phyloP scores from a whole-genome alignment of 768 basidiomycete species.

The Dentipellis sp. region DNA sequence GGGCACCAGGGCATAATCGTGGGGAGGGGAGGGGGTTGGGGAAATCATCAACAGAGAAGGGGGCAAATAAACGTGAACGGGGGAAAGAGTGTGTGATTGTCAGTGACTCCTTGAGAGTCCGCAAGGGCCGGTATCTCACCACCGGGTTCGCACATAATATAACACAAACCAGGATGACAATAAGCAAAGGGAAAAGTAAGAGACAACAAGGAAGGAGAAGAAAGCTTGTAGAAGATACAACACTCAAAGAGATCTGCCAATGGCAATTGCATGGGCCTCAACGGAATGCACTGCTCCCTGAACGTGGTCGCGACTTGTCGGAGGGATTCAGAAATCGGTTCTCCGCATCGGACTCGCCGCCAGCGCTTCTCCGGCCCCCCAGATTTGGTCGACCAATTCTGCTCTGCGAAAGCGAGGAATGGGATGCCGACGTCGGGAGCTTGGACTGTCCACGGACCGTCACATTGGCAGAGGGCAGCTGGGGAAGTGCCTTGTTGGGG shows the following conservation, averaged over 20 bases:
- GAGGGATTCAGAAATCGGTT: constrained; percentile 9
- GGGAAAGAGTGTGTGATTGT: not conserved
- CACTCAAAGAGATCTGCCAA: not conserved
- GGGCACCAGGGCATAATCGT: not conserved
- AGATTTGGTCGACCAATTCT: constrained; percentile 21
- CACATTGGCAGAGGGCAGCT: constrained; percentile 17
- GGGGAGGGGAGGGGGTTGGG: not conserved
- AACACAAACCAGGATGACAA: not conserved
- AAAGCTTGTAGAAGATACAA: not conserved
- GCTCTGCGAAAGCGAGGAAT: constrained; percentile 19
- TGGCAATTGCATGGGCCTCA: no score
- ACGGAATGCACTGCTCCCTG: not conserved
- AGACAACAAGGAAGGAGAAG: not conserved
- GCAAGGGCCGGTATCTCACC: not conserved
- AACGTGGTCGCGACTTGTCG: constrained; percentile 18
- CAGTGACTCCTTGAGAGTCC: constrained; percentile 2
- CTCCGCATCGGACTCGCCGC: constrained; percentile 15
- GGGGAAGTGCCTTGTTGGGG: constrained; percentile 6
- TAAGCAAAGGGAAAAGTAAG: not conserved
- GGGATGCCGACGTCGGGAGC: constrained; percentile 8
- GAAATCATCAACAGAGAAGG: not conserved
- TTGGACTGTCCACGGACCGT: constrained; percentile 19
- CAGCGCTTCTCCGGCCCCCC: constrained; percentile 18
- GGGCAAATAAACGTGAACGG: not conserved
- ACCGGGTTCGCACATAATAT: not conserved